Evolutionary conservation across 352 stramenopile genomes (phyloP).

Genomic region (Globisporangium middletonii): DNA sequence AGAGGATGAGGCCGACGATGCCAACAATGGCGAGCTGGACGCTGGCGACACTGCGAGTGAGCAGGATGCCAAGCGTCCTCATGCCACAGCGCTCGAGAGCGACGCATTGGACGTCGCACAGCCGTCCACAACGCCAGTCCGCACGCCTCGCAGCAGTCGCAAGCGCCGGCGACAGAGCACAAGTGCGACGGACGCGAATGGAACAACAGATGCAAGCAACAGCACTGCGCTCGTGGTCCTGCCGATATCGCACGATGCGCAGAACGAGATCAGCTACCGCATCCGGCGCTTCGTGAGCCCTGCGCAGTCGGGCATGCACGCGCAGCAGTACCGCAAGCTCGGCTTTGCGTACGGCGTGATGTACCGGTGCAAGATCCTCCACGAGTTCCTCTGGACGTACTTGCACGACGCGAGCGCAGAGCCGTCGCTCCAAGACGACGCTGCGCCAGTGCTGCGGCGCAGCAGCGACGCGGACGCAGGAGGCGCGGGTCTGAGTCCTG

Average conservation of each 20-base stretch:
- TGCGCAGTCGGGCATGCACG: constrained; percentile 45
- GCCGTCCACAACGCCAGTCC: no score
- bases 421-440: constrained; percentile 6
- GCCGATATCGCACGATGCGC: neutral
- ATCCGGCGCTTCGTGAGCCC: constrained; percentile 66
- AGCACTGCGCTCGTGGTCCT: neutral
- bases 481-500: constrained; percentile 2
- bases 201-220: neutral
- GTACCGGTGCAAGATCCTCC: constrained; percentile 78
- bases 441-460: constrained; percentile 31
- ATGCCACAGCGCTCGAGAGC: no score
- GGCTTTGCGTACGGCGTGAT: constrained; percentile 80
- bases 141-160: no score
- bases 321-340: constrained; percentile 64
- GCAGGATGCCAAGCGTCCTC: neutral
- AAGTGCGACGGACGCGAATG: neutral
- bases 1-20: neutral
- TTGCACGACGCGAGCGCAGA: constrained; percentile 29
- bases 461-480: constrained; percentile 14
- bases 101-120: no score
- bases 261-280: constrained; percentile 55
- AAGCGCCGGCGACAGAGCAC: neutral
- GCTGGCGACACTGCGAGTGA: neutral
- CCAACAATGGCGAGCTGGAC: neutral
- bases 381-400: constrained; percentile 65